phyloP scores from a whole-genome alignment of 139 green algal species.

The Chlamydomonas sp. region DNA sequence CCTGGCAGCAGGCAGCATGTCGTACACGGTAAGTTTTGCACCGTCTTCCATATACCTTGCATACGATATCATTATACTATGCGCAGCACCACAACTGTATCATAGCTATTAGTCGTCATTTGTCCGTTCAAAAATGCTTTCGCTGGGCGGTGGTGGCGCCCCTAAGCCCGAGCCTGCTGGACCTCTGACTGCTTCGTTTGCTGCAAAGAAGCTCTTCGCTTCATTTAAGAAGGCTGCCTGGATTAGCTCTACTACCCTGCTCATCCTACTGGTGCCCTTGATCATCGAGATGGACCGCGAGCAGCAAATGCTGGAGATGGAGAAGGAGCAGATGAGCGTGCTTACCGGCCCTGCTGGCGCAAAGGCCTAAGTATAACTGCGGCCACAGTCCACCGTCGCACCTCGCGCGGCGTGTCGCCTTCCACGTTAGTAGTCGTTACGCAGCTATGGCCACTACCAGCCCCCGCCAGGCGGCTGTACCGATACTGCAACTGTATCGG shows the following conservation, averaged over 20 bases:
- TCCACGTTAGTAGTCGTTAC: not conserved
- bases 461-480: not conserved
- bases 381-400: no score
- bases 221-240: constrained; percentile 92
- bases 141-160: not conserved
- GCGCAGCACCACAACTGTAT: no score
- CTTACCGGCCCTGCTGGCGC: constrained; percentile 50
- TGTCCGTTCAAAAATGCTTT: no score
- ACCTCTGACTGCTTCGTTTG: constrained; percentile 41
- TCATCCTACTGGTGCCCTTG: constrained; percentile 92
- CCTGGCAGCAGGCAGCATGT: no score
- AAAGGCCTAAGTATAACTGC: constrained; percentile 27
- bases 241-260: constrained; percentile 87
- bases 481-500: constrained; percentile 60
- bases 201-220: constrained; percentile 58
- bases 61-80: no score
- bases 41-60: no score
- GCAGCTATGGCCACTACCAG: not conserved
- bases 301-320: constrained; percentile 86
- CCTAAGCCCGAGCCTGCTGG: constrained; percentile 21
- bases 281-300: constrained; percentile 99
- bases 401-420: not conserved
- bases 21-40: no score
- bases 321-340: constrained; percentile 82
- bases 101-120: no score